Conservation (phyloP, 257 asterid genomes). For the Solanum tarapatanum region DNA sequence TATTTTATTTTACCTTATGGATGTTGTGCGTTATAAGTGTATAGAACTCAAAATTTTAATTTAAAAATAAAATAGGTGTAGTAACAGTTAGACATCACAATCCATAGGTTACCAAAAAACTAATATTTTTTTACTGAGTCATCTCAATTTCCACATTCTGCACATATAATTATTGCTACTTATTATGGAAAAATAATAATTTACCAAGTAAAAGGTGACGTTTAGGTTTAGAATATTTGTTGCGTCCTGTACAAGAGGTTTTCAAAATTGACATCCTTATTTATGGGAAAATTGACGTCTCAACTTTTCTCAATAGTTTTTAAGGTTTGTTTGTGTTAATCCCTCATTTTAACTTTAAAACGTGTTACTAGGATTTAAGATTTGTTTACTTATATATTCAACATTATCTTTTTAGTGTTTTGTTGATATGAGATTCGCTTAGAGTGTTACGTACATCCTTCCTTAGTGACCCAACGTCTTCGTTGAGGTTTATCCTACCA, state of each 20-base stretch:
- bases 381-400: neutral
- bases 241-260: constrained; percentile 15
- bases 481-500: neutral
- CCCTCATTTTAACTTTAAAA: neutral
- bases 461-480: neutral
- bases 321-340: neutral
- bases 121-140: neutral
- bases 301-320: neutral
- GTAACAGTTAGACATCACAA: constrained; percentile 18
- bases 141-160: constrained; percentile 8
- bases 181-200: neutral
- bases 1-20: neutral
- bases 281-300: neutral
- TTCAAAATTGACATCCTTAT: neutral
- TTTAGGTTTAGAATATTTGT: constrained; percentile 14
- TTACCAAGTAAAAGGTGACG: constrained; percentile 15
- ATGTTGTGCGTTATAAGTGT: neutral
- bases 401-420: too few relatives aligned
- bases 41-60: neutral
- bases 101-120: constrained; percentile 2
- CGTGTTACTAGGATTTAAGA: too few relatives aligned
- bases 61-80: neutral
- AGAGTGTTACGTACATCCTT: too few relatives aligned
- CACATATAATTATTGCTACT: constrained; percentile 2
- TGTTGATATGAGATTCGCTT: neutral